A percentile compares a stretch with the other conserved stretches of the same genome.
phyloP scores from a whole-genome alignment of 2,329 filamentous ascomycete species.

The Penicillium sp. region DNA sequence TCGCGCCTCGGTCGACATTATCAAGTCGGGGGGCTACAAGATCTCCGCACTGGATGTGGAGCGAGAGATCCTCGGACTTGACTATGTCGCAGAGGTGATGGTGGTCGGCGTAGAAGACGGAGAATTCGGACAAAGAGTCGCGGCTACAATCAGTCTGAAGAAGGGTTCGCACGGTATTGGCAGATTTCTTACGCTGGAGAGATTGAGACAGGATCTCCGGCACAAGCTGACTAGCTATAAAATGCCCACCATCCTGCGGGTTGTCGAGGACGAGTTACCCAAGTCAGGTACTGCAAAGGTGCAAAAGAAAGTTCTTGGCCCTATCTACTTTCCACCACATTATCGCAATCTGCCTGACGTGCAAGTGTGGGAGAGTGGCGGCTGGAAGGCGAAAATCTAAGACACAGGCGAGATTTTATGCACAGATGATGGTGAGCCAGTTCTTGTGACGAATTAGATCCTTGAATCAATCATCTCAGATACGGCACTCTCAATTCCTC shows the following conservation, averaged over 20 bases:
- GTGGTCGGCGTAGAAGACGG: conserved; percentile 50
- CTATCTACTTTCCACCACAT: conserved; percentile 29
- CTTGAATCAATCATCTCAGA: too few relatives aligned
- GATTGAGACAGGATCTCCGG: conserved; percentile 35
- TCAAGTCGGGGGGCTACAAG: conserved; percentile 53
- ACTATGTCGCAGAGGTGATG: conserved; percentile 49
- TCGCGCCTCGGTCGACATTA: conserved; percentile 49
- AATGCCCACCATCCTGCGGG: conserved; percentile 77
- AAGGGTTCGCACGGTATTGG: conserved; percentile 13
- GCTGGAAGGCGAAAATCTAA: conserved; percentile 11
- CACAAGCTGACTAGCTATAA: conserved; percentile 70
- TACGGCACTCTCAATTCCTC: too few relatives aligned
- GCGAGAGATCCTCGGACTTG: conserved; percentile 46
- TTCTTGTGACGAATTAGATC: too few relatives aligned
- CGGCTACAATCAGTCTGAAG: conserved; percentile 41
- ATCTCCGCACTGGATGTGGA: conserved; percentile 53
- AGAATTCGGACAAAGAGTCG: conserved; percentile 50
- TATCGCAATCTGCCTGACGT: conserved; percentile 23
- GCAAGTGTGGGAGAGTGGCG: conserved; percentile 24
- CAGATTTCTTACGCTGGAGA: conserved; percentile 23
- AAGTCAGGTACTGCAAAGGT: conserved; percentile 76
- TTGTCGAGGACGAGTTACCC: conserved; percentile 55
- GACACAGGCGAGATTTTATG: background rate
- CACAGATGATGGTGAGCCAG: too few relatives aligned
- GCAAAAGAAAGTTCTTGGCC: conserved; percentile 34